Percentiles rank a stretch among this genome's conserved stretches.
Evolutionary conservation across 169 alveolate species (phyloP).

Genomic region (Perkinsus chesapeaki): DNA sequence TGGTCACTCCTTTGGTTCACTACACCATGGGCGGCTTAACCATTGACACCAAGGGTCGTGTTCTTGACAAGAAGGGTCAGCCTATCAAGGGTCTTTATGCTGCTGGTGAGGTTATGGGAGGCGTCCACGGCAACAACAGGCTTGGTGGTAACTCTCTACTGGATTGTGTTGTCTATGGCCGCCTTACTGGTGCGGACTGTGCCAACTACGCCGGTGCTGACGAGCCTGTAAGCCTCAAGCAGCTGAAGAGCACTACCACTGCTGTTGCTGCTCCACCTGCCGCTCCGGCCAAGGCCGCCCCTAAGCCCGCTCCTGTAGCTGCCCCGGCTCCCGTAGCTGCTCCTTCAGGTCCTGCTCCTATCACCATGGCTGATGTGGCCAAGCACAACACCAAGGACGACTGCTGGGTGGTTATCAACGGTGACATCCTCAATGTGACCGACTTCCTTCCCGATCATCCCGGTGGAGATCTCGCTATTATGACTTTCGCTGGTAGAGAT

Average conservation of each 20-base stretch:
- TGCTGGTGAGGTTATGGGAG: slow-evolving; percentile 51
- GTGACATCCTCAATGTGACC: slow-evolving; percentile 49
- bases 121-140: slow-evolving; percentile 48
- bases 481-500: slow-evolving; percentile 40
- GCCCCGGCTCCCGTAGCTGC: neutral
- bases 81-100: slow-evolving; percentile 43
- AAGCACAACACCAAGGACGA: slow-evolving; percentile 46
- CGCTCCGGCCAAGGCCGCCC: neutral
- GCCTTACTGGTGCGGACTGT: slow-evolving; percentile 38
- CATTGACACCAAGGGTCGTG: slow-evolving; percentile 35
- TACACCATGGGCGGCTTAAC: slow-evolving; percentile 50
- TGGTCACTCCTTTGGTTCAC: slow-evolving; percentile 42
- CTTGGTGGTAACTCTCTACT: slow-evolving; percentile 46
- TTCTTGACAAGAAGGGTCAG: slow-evolving; percentile 23
- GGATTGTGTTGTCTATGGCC: slow-evolving; percentile 51
- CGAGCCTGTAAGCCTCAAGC: neutral
- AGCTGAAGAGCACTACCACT: neutral
- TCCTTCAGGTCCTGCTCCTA: neutral
- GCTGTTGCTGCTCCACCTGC: neutral
- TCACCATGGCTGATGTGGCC: slow-evolving; percentile 35
- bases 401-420: slow-evolving; percentile 46
- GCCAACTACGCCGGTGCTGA: slow-evolving; percentile 13
- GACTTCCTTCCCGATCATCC: slow-evolving; percentile 45
- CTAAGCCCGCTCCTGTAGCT: neutral
- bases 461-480: slow-evolving; percentile 45